A percentile compares a stretch with the other conserved stretches of the same genome.
Evolutionary conservation across 768 basidiomycete genomes (phyloP).

Genomic region (Boletus speciosus): DNA sequence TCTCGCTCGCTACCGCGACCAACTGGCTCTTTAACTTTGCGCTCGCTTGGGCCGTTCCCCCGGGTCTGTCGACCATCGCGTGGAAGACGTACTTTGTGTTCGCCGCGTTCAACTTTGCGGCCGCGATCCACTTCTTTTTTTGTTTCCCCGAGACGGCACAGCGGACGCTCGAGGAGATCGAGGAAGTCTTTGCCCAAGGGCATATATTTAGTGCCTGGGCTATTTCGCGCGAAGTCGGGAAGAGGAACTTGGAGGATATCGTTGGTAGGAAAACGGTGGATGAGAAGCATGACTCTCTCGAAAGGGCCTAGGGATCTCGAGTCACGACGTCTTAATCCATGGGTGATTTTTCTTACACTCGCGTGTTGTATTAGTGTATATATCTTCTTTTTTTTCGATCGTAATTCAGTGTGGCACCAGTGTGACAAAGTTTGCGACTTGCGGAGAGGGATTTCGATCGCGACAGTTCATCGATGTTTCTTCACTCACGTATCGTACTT

Average conservation of each 20-base stretch:
- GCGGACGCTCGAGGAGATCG: slow-evolving; percentile 73
- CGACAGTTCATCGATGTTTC: background rate
- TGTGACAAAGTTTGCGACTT: background rate
- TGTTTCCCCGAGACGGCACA: slow-evolving; percentile 79
- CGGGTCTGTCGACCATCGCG: slow-evolving; percentile 61
- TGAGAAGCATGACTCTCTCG: slow-evolving; percentile 7
- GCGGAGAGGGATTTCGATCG: background rate
- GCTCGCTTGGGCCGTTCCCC: slow-evolving; percentile 73
- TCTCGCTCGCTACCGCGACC: slow-evolving; percentile 39
- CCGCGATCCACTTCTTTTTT: slow-evolving; percentile 69
- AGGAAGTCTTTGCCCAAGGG: slow-evolving; percentile 70
- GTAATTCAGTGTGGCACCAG: background rate
- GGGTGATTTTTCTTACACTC: background rate
- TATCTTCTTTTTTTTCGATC: too few species aligned
- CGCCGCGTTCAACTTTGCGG: slow-evolving; percentile 71
- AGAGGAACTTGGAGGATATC: slow-evolving; percentile 56
- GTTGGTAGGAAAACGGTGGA: slow-evolving; percentile 16
- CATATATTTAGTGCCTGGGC: slow-evolving; percentile 72
- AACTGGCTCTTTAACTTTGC: slow-evolving; percentile 75
- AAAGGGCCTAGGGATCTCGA: background rate
- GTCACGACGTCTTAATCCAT: background rate
- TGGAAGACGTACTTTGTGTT: slow-evolving; percentile 80
- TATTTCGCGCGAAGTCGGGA: slow-evolving; percentile 57
- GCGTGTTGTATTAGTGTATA: background rate
- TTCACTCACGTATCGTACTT: background rate